Conservation (phyloP, 1,284 basidiomycete species). For the Takashimella tepidaria region DNA sequence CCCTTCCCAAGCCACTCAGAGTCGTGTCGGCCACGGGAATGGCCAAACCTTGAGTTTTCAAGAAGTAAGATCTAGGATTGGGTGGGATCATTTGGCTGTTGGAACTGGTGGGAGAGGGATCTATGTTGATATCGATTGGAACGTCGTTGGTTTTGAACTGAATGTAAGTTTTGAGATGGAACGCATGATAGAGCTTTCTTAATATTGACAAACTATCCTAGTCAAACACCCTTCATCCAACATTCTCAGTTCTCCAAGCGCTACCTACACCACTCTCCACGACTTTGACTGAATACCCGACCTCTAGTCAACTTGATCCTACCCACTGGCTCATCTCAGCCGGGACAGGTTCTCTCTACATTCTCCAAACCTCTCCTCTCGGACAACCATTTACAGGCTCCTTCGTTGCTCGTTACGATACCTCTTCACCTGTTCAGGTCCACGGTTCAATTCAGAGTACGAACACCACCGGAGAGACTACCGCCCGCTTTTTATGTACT, state of each 20-base stretch:
- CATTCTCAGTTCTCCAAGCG: conserved; percentile 57
- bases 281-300: conserved; percentile 66
- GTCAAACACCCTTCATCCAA: conserved; percentile 51
- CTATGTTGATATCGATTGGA: conserved; percentile 66
- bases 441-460: neutral
- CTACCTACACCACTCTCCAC: conserved; percentile 52
- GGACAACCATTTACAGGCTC: conserved; percentile 40
- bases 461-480: conserved; percentile 3
- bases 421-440: conserved; percentile 26
- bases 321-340: conserved; percentile 61
- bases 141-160: conserved; percentile 60
- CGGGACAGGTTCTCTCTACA: conserved; percentile 65
- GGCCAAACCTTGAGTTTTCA: conserved; percentile 36
- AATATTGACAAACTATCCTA: conserved; percentile 47
- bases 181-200: conserved; percentile 12
- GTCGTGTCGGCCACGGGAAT: conserved; percentile 25
- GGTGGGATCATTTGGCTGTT: conserved; percentile 72
- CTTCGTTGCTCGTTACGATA: conserved; percentile 56
- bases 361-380: conserved; percentile 47
- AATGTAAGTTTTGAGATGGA: conserved; percentile 38
- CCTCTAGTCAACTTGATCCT: conserved; percentile 57
- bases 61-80: conserved; percentile 75
- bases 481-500: conserved; percentile 24
- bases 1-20: conserved; percentile 38
- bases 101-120: conserved; percentile 51